These are phyloP conservation scores for Ceriops decandra DNA, from an alignment of 345 rosid species.

Conservation along the genomic window DNA sequence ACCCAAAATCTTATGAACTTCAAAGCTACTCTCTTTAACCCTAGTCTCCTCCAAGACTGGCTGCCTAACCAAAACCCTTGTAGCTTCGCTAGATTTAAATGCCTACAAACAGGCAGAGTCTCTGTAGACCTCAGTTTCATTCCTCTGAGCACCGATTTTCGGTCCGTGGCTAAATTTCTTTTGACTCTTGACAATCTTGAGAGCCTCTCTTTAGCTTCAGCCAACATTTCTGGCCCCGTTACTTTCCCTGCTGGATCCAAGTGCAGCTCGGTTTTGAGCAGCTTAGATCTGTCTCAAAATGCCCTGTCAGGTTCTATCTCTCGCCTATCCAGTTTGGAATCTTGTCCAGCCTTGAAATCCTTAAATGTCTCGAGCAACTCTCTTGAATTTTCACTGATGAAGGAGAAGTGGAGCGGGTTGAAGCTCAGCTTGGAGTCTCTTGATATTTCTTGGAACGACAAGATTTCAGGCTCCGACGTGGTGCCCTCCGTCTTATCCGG, in stretches of 20 bases:
- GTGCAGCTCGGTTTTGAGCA: constrained; percentile 57
- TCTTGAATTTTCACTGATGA: constrained; percentile 36
- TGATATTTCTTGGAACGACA: constrained; percentile 68
- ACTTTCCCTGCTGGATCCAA: constrained; percentile 48
- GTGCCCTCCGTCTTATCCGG: constrained; percentile 48
- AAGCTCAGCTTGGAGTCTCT: constrained; percentile 54
- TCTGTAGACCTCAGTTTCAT: constrained; percentile 48
- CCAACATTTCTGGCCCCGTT: constrained; percentile 60
- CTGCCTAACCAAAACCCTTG: constrained; percentile 57
- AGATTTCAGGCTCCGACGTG: constrained; percentile 45
- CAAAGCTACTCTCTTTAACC: constrained; percentile 47
- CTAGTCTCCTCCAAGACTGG: constrained; percentile 55
- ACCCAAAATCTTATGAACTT: constrained; percentile 58
- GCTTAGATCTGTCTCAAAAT: constrained; percentile 76
- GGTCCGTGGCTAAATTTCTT: constrained; percentile 47
- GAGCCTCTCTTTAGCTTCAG: constrained; percentile 41
- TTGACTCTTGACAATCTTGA: constrained; percentile 52
- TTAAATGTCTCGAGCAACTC: constrained; percentile 63
- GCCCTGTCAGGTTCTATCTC: constrained; percentile 55
- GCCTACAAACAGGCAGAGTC: constrained; percentile 49
- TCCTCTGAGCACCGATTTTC: constrained; percentile 51
- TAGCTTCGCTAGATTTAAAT: constrained; percentile 56
- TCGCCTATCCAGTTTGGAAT: constrained; percentile 39
- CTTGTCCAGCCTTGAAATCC: constrained; percentile 51
- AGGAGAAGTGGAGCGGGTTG: constrained; percentile 38